A percentile compares a stretch with the other conserved stretches of the same genome.
Conservation (phyloP, 805 yeast species). For the Wickerhamomyces rabaulensis region DNA sequence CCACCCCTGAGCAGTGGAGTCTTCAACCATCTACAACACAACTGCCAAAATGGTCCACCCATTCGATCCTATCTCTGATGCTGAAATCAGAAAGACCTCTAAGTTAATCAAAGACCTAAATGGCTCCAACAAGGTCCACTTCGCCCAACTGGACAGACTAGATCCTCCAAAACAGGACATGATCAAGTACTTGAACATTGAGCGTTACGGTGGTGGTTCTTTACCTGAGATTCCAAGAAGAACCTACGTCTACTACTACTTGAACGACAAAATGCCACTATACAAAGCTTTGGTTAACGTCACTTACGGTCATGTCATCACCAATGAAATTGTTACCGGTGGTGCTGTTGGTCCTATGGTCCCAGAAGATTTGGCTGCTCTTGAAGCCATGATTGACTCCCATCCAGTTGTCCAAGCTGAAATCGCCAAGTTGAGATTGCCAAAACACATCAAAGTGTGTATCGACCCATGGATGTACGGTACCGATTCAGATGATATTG, state of each 20-base stretch:
- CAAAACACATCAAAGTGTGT: constrained; percentile 44
- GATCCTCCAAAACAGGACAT: constrained; percentile 80
- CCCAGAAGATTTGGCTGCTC: constrained; percentile 53
- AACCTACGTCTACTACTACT: constrained; percentile 62
- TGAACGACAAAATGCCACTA: constrained; percentile 43
- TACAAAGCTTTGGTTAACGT: constrained; percentile 71
- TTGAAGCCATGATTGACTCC: constrained; percentile 44
- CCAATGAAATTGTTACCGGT: constrained; percentile 48
- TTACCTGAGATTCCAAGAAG: constrained; percentile 64
- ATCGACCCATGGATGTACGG: constrained; percentile 88
- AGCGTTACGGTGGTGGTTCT: constrained; percentile 43
- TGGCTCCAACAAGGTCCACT: constrained; percentile 52
- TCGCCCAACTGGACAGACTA: constrained; percentile 58
- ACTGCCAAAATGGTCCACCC: constrained; percentile 35
- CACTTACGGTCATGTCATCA: constrained; percentile 54
- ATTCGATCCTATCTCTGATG: constrained; percentile 54
- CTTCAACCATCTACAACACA: background rate
- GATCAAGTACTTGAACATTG: constrained; percentile 63
- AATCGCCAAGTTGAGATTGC: constrained; percentile 61
- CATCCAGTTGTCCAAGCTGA: constrained; percentile 62
- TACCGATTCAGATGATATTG: constrained; percentile 50
- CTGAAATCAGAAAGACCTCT: constrained; percentile 51
- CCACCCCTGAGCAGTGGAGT: background rate
- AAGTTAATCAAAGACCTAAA: constrained; percentile 56
- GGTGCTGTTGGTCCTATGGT: constrained; percentile 70